These are phyloP conservation scores for Pleochaeta shiraiana DNA, from an alignment of 2,329 filamentous ascomycete genomes.

Conservation along the genomic window DNA sequence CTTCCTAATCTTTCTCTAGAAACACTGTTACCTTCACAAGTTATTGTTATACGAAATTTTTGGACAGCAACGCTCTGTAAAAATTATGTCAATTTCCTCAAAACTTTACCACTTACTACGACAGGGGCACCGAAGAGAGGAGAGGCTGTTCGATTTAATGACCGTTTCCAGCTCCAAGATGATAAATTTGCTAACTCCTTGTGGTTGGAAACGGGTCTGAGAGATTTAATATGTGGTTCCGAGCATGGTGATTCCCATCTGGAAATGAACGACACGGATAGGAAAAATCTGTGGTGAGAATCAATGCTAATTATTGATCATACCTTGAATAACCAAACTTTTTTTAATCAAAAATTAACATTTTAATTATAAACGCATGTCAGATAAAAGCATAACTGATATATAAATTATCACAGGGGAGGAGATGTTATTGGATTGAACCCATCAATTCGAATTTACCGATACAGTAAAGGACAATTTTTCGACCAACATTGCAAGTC, in stretches of 20 bases:
- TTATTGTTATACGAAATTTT: slow-evolving; percentile 39
- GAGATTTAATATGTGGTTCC: slow-evolving; percentile 23
- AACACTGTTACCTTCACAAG: slow-evolving; percentile 33
- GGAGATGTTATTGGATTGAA: slow-evolving; percentile 69
- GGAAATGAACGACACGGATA: slow-evolving; percentile 10
- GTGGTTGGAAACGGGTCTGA: slow-evolving; percentile 59
- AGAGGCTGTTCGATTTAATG: slow-evolving; percentile 60
- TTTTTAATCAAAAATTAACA: too few relatives aligned
- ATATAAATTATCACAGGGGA: too few relatives aligned
- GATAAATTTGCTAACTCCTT: slow-evolving; percentile 47
- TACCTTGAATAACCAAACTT: too few relatives aligned
- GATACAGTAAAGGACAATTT: slow-evolving; percentile 69
- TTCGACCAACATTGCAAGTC: slow-evolving; percentile 78
- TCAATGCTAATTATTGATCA: background rate
- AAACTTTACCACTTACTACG: slow-evolving; percentile 38
- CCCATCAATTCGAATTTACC: slow-evolving; percentile 73
- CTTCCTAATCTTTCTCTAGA: slow-evolving; percentile 30
- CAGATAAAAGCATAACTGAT: too few relatives aligned
- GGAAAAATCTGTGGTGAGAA: slow-evolving; percentile 15
- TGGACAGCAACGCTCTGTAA: slow-evolving; percentile 40
- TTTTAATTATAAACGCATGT: too few relatives aligned
- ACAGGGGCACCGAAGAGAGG: slow-evolving; percentile 43
- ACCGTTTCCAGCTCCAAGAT: slow-evolving; percentile 70
- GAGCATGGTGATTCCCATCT: slow-evolving; percentile 12
- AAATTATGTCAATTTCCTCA: slow-evolving; percentile 38